These are phyloP conservation scores for Phytophthora europaea DNA, from an alignment of 352 stramenopile species.

Conservation along the genomic window DNA sequence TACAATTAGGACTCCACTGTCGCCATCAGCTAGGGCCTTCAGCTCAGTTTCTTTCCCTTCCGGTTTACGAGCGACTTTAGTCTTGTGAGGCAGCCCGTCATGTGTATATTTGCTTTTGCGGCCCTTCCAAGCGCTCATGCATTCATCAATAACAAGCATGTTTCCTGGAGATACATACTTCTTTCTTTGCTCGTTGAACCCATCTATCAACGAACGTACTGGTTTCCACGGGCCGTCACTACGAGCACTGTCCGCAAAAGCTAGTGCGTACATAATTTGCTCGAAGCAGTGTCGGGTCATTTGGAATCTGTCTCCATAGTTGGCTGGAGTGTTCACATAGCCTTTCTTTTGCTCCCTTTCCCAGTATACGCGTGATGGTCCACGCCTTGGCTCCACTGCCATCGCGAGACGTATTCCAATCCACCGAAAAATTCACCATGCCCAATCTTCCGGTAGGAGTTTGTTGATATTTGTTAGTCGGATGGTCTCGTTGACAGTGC, in stretches of 20 bases:
- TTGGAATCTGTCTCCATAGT: neutral
- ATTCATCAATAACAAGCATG: neutral
- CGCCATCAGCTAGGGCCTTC: too few relatives aligned
- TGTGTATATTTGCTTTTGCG: neutral
- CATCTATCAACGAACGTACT: neutral
- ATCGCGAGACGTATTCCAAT: conserved; percentile 5
- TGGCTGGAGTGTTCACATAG: neutral
- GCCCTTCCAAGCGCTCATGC: neutral
- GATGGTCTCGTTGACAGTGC: neutral
- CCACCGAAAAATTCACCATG: conserved; percentile 2
- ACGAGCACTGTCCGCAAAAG: neutral
- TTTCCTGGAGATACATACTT: neutral
- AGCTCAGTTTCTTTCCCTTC: neutral
- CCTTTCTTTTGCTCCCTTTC: neutral
- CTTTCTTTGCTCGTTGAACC: neutral
- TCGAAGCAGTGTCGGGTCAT: neutral
- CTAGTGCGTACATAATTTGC: neutral
- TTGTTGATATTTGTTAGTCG: neutral
- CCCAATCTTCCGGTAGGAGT: neutral
- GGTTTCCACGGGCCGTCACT: neutral
- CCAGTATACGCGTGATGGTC: neutral
- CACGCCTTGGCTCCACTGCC: conserved; percentile 3
- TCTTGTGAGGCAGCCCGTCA: conserved; percentile 1
- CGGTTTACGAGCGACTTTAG: neutral
- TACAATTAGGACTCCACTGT: too few relatives aligned